Evolutionary conservation across 2,329 filamentous ascomycete genomes (phyloP).

Genomic region (Colletotrichum zoysiae): DNA sequence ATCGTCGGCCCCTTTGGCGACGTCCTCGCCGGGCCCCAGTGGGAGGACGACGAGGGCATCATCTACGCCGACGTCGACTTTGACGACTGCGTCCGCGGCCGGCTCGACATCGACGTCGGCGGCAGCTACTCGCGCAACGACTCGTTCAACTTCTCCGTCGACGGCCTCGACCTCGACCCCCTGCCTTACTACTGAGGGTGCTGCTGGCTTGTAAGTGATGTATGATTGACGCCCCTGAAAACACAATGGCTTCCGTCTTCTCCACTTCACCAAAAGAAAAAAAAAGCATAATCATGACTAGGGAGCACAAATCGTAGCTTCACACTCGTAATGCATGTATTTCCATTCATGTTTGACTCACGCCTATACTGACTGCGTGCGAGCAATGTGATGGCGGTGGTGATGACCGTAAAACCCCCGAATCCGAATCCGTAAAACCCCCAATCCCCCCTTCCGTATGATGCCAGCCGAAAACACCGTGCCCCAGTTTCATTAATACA

Average conservation of each 20-base stretch:
- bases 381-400: constrained; percentile 7
- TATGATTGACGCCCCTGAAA: neutral
- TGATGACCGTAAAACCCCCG: constrained; percentile 30
- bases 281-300: neutral
- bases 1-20: constrained; percentile 85
- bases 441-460: constrained; percentile 6
- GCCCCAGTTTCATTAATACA: constrained; percentile 25
- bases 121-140: constrained; percentile 85
- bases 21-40: constrained; percentile 83
- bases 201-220: neutral
- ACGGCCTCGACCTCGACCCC: constrained; percentile 69
- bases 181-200: constrained; percentile 66
- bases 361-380: constrained; percentile 13
- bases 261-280: neutral
- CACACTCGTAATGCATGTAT: constrained; percentile 34
- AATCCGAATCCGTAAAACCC: constrained; percentile 12
- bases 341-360: constrained; percentile 20
- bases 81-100: constrained; percentile 85
- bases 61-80: constrained; percentile 83
- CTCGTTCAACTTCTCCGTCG: constrained; percentile 70
- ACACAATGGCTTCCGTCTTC: neutral
- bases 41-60: constrained; percentile 80
- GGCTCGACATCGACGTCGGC: constrained; percentile 85
- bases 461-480: constrained; percentile 24
- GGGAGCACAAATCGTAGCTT: constrained; percentile 9